Conservation (phyloP, 1,284 basidiomycete species). For the Hemileia vastatrix region DNA sequence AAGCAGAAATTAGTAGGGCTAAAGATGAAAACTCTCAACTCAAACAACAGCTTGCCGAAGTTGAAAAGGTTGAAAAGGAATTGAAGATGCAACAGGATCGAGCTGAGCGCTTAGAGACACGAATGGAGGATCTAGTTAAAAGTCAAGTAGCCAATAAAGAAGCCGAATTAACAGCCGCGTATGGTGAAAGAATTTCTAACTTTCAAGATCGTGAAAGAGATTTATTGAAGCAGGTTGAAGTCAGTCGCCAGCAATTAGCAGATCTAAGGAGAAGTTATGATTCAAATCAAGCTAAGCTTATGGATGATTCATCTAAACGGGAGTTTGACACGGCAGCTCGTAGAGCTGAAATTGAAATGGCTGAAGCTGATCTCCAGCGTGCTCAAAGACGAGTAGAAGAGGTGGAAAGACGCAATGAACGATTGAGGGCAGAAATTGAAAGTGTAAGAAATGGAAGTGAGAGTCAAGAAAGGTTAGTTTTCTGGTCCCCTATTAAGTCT, state of each 20-base stretch:
- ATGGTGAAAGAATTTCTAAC: conserved; percentile 87
- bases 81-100: conserved; percentile 65
- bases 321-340: conserved; percentile 82
- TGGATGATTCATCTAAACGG: conserved; percentile 60
- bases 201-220: conserved; percentile 91
- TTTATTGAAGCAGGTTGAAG: conserved; percentile 69
- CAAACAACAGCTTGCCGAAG: conserved; percentile 59
- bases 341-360: conserved; percentile 80
- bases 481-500: too few species aligned
- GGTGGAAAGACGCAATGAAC: conserved; percentile 86
- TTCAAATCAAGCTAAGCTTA: conserved; percentile 74
- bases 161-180: conserved; percentile 87
- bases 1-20: conserved; percentile 59
- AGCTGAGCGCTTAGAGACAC: conserved; percentile 63
- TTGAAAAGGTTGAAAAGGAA: conserved; percentile 58
- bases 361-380: conserved; percentile 80
- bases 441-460: conserved; percentile 69
- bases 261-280: conserved; percentile 85
- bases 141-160: conserved; percentile 81
- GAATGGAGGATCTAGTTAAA: conserved; percentile 83
- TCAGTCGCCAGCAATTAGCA: conserved; percentile 75
- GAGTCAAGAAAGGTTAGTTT: conserved; percentile 58
- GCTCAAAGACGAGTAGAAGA: conserved; percentile 83
- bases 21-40: conserved; percentile 70
- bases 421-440: conserved; percentile 85